Percentiles rank a stretch among this genome's conserved stretches.
These are phyloP conservation scores for Leccinum pellstonianum DNA, from an alignment of 768 basidiomycete genomes.

Conservation along the genomic window DNA sequence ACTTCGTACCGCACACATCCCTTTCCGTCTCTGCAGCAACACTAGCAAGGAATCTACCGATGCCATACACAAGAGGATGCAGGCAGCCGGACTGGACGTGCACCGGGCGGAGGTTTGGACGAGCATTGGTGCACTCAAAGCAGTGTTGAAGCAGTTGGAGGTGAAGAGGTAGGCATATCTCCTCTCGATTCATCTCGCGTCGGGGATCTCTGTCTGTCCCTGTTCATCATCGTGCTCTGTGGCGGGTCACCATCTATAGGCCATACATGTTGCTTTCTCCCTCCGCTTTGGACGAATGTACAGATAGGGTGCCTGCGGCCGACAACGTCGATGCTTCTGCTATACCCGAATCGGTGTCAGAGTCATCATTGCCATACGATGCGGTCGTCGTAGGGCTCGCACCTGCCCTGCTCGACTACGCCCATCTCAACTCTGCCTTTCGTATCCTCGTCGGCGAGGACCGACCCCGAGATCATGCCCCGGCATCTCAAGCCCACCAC, in stretches of 20 bases:
- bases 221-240: neutral
- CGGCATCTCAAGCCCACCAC: neutral
- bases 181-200: neutral
- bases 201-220: neutral
- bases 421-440: conserved; percentile 61
- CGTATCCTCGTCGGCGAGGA: conserved; percentile 54
- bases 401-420: conserved; percentile 50
- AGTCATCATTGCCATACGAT: conserved; percentile 37
- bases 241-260: conserved; percentile 14
- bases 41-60: conserved; percentile 61
- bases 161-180: conserved; percentile 38
- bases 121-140: conserved; percentile 56
- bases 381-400: conserved; percentile 69
- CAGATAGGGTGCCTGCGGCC: conserved; percentile 3
- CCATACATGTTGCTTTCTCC: conserved; percentile 58
- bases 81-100: conserved; percentile 50
- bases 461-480: conserved; percentile 3
- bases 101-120: conserved; percentile 54
- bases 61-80: conserved; percentile 43
- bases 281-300: conserved; percentile 46
- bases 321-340: neutral
- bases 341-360: neutral
- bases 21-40: conserved; percentile 64
- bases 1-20: conserved; percentile 35
- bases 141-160: conserved; percentile 39